A percentile compares a stretch with the other conserved stretches of the same genome.
Evolutionary conservation across 176 grass and related monocot species (phyloP).

Genomic region (Juncus effusus): DNA sequence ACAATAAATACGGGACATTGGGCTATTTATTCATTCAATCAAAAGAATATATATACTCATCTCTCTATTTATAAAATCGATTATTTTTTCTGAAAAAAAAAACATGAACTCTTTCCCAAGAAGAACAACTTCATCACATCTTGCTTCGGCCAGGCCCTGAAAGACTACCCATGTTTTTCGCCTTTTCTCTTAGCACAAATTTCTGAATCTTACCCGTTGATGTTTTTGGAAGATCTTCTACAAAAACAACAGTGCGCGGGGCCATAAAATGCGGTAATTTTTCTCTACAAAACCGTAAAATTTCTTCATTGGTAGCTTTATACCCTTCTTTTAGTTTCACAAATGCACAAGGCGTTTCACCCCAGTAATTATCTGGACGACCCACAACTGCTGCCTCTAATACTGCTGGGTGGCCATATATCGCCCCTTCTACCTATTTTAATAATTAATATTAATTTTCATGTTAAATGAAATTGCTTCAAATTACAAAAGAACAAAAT

Average conservation of each 20-base stretch:
- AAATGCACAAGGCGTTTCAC: constrained; percentile 91
- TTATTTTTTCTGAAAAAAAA: no score
- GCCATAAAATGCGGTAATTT: constrained; percentile 73
- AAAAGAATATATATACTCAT: no score
- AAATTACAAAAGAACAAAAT: not conserved
- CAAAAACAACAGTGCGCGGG: constrained; percentile 61
- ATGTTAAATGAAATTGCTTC: not conserved
- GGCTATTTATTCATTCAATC: no score
- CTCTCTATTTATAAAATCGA: no score
- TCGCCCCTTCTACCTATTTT: constrained; percentile 47
- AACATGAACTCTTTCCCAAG: no score
- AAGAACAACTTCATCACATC: constrained; percentile 42
- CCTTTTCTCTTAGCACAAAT: constrained; percentile 57
- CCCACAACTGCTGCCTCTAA: constrained; percentile 69
- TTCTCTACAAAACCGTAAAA: constrained; percentile 56
- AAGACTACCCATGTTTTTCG: constrained; percentile 65
- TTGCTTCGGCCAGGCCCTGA: constrained; percentile 25
- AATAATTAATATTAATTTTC: not conserved
- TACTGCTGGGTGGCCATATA: constrained; percentile 65
- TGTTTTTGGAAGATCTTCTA: constrained; percentile 68
- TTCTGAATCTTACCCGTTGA: constrained; percentile 88
- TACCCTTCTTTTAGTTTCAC: constrained; percentile 36
- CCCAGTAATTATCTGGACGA: constrained; percentile 72
- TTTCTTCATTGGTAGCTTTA: constrained; percentile 32
- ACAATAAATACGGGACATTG: no score